Percentiles rank a stretch among this genome's conserved stretches.
Conservation (phyloP, 164 flowering plant genomes). For the Sextonia rubra region DNA sequence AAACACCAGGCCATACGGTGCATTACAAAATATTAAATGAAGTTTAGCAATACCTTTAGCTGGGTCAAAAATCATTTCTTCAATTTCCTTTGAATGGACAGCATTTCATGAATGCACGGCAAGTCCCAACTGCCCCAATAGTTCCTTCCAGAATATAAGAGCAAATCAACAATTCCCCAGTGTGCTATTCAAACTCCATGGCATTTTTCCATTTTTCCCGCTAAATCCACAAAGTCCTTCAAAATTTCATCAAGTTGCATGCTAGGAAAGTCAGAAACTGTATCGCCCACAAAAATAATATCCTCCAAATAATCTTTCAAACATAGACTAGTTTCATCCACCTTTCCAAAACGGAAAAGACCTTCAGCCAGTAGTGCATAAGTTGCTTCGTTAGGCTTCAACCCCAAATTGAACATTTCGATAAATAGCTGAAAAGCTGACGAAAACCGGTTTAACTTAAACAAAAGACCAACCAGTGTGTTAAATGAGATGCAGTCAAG, state of each 20-base stretch:
- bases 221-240: neutral
- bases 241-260: neutral
- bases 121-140: neutral
- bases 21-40: too few species aligned
- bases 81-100: neutral
- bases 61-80: neutral
- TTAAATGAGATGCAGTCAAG: constrained; percentile 16
- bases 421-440: constrained; percentile 22
- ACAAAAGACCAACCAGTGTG: constrained; percentile 25
- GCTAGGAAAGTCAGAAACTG: neutral
- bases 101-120: neutral
- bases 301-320: constrained; percentile 12
- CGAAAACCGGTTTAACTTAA: constrained; percentile 11
- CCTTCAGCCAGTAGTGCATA: constrained; percentile 10
- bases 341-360: constrained; percentile 12
- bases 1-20: too few species aligned
- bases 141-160: neutral
- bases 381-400: constrained; percentile 27
- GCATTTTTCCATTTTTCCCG: neutral
- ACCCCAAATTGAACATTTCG: constrained; percentile 27
- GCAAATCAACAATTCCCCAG: neutral
- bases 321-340: constrained; percentile 13
- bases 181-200: neutral
- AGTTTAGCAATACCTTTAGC: neutral
- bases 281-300: constrained; percentile 6